phyloP scores from a whole-genome alignment of 441 rosid species.

The Populus hybrid region DNA sequence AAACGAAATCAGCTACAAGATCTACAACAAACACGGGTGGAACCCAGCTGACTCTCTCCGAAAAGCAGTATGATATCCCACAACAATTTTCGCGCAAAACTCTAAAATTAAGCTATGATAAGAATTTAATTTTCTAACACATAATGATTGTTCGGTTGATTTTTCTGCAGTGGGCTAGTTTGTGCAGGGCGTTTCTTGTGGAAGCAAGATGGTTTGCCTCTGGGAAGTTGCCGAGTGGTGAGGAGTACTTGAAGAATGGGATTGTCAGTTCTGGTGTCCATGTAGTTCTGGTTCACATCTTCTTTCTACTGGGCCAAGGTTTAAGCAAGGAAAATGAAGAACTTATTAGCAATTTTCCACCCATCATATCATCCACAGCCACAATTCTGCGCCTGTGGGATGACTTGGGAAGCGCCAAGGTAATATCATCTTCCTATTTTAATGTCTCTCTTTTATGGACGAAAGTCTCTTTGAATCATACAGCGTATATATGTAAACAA shows the following conservation, averaged over 20 bases:
- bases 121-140: not conserved
- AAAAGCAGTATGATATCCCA: conserved; percentile 27
- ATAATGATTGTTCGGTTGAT: not conserved
- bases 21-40: conserved; percentile 33
- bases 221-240: conserved; percentile 28
- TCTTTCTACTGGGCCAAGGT: conserved; percentile 38
- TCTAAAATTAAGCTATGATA: not conserved
- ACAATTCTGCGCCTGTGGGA: conserved; percentile 66
- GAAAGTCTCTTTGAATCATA: not conserved
- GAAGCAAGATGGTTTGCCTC: conserved; percentile 51
- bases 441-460: not conserved
- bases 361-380: conserved; percentile 34
- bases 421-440: conserved; percentile 1
- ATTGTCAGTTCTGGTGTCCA: conserved; percentile 48
- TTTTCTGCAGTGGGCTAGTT: conserved; percentile 42
- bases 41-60: conserved; percentile 37
- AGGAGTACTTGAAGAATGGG: conserved; percentile 56
- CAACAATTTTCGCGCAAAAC: not conserved
- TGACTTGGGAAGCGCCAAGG: conserved; percentile 60
- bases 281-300: conserved; percentile 38
- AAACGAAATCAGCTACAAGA: conserved; percentile 34
- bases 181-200: conserved; percentile 47
- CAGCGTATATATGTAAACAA: no score
- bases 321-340: conserved; percentile 25
- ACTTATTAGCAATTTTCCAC: conserved; percentile 25